These are phyloP conservation scores for Fusarium sp. DNA, from an alignment of 2,329 filamentous ascomycete genomes.

Conservation along the genomic window DNA sequence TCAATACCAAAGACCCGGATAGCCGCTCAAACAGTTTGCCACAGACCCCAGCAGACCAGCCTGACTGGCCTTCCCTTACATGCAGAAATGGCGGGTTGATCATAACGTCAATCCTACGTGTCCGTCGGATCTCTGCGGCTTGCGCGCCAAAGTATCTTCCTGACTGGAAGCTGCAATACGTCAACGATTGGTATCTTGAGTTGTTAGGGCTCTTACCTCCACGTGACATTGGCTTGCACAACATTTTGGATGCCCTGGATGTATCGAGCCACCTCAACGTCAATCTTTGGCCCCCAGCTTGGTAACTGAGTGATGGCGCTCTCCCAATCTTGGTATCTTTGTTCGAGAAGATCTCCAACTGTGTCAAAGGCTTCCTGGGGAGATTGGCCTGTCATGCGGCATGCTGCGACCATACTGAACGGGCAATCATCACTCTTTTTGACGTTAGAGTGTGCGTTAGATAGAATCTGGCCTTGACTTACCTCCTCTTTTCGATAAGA, in stretches of 20 bases:
- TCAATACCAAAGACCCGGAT: background rate
- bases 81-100: conserved; percentile 7
- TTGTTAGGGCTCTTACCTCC: background rate
- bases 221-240: conserved; percentile 26
- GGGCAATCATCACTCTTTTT: conserved; percentile 17
- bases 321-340: conserved; percentile 10
- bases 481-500: conserved; percentile 25
- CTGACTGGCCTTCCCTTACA: background rate
- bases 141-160: conserved; percentile 26
- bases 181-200: background rate
- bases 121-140: conserved; percentile 16
- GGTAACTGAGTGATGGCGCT: background rate
- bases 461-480: accelerated
- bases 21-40: background rate
- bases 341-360: conserved; percentile 4
- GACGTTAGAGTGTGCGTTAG: background rate
- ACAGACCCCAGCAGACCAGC: background rate
- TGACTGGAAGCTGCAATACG: conserved; percentile 17
- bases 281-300: conserved; percentile 11
- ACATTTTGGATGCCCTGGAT: conserved; percentile 22
- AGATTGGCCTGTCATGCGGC: conserved; percentile 18
- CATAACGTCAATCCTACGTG: conserved; percentile 20
- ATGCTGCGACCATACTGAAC: conserved; percentile 23
- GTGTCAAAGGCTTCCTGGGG: conserved; percentile 19
- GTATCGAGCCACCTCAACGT: conserved; percentile 9